Evolutionary conservation across 2,329 filamentous ascomycete genomes (phyloP), one percentile per base, ranked within the genome.

Genomic region (Aspergillus udagawae): DNA sequence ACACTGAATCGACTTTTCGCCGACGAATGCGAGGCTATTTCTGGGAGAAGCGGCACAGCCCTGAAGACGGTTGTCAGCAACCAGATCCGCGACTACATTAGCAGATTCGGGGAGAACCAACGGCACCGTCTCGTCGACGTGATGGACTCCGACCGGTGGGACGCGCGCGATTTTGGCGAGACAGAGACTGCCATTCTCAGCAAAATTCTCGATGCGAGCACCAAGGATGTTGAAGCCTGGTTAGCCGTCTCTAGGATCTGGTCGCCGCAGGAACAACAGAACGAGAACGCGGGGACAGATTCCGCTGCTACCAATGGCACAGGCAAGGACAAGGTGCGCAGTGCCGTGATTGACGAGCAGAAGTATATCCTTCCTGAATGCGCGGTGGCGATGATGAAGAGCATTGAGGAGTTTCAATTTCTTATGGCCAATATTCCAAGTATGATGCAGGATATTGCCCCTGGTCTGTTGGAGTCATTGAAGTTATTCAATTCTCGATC

Each of bases 401-500:
- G 90, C 52, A 87, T 97, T 62, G 87, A 91, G 58, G 84, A 87
- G 17, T 96, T 96, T 73, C 81, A 96, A 62, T 89, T 90, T 60
- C 83, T 99, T 3, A 87, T 93, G 56, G 83, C 90, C 4, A 88
- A 87, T 32, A 93, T 97, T 56, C 93, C 94, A 1, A 93, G 89
- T 59, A 92, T 97, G 85, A 90, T 91, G 1, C 81, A 87, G 2
- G 92, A 97, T 57, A 87, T 97, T 53, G 89, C 91, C 0, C 80
- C 84, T 2, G 88, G 87, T 0, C 83, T 99, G 10, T 80, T 97
- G 45, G 88, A 94, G 23, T 96, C 95, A 69, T 82, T 97, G 14
- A 90, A 94, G 63, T 82, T 96, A 3, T 99, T 97, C 81, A 97
- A 99, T 73, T 97, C 92, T 2, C 88, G 94, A 21, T 92, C 92